A percentile compares a stretch with the other conserved stretches of the same genome.
These are phyloP conservation scores for Calonectria montana DNA, from an alignment of 2,329 filamentous ascomycete genomes.

Conservation along the genomic window DNA sequence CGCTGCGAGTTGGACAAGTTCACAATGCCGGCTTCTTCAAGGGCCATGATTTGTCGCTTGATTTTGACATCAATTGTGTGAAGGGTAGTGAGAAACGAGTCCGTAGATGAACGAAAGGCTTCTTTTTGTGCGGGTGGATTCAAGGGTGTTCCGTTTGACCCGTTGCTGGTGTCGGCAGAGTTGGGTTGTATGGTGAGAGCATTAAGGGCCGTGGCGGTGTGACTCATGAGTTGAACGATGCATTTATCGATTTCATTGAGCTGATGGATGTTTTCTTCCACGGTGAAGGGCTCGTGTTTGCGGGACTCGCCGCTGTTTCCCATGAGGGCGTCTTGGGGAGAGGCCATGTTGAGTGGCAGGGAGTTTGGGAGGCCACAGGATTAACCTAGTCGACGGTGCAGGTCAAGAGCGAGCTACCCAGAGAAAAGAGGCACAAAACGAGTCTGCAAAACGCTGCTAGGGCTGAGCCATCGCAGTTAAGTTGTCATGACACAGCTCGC, in stretches of 20 bases:
- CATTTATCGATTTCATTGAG: conserved; percentile 81
- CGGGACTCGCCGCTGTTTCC: conserved; percentile 38
- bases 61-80: conserved; percentile 80
- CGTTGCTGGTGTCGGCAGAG: conserved; percentile 19
- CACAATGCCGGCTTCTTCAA: conserved; percentile 86
- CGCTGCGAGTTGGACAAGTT: conserved; percentile 54
- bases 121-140: conserved; percentile 63
- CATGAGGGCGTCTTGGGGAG: conserved; percentile 48
- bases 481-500: background rate
- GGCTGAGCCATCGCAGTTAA: background rate
- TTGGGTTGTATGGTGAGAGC: conserved; percentile 52
- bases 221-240: conserved; percentile 52
- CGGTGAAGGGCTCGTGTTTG: conserved; percentile 69
- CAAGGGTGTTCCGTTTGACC: conserved; percentile 41
- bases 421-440: background rate
- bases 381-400: background rate
- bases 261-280: conserved; percentile 83
- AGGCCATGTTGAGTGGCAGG: conserved; percentile 41
- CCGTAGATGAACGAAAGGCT: conserved; percentile 69
- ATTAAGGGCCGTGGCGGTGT: conserved; percentile 60
- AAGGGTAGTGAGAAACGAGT: conserved; percentile 77
- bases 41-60: conserved; percentile 74
- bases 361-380: background rate
- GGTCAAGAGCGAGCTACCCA: background rate
- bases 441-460: background rate